Percentiles rank a stretch among this genome's conserved stretches.
These are phyloP conservation scores for Starmera caribaea DNA, from an alignment of 805 yeast species.

Conservation along the genomic window DNA sequence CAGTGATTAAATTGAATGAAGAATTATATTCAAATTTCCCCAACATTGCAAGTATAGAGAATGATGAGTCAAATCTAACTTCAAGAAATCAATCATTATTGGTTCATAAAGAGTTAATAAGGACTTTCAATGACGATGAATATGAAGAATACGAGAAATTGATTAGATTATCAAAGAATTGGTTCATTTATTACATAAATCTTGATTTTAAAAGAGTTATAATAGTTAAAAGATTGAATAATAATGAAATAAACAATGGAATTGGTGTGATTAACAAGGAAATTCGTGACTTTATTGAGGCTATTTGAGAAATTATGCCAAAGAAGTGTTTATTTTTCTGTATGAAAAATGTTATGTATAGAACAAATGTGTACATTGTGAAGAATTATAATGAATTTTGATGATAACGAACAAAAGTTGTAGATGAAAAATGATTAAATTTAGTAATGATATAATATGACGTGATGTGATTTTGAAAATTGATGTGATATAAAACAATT, in stretches of 20 bases:
- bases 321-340: too few species aligned
- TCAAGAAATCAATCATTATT: constrained; percentile 6
- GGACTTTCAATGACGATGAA: neutral
- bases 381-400: constrained; percentile 1
- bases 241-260: neutral
- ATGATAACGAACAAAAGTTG: constrained; percentile 10
- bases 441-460: neutral
- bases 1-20: too few species aligned
- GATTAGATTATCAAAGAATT: constrained; percentile 11
- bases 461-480: too few species aligned
- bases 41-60: constrained; percentile 3
- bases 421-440: too few species aligned
- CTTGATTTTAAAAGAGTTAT: constrained; percentile 3
- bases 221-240: constrained; percentile 12
- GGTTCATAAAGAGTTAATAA: constrained; percentile 12
- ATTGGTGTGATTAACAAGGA: too few species aligned
- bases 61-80: constrained; percentile 4
- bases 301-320: too few species aligned
- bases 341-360: too few species aligned
- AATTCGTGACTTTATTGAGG: neutral
- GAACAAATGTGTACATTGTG: constrained; percentile 1
- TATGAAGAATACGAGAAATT: constrained; percentile 10
- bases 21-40: constrained; percentile 11
- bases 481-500: neutral
- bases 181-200: constrained; percentile 15